These are phyloP conservation scores for Seiridium unicorne DNA, from an alignment of 2,329 filamentous ascomycete species.

Conservation along the genomic window DNA sequence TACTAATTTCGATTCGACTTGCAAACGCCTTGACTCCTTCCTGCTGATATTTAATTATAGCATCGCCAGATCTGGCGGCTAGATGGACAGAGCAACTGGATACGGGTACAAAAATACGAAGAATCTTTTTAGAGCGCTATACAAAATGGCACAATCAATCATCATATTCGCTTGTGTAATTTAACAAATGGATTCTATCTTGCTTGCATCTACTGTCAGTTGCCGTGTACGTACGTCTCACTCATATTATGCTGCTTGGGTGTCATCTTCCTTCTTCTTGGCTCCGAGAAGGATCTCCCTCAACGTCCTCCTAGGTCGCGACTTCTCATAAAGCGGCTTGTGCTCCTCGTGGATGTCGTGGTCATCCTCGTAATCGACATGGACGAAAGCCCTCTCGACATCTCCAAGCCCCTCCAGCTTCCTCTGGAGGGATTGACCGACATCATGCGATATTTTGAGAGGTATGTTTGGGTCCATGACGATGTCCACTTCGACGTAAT, in stretches of 20 bases:
- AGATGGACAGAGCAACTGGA: too few species aligned
- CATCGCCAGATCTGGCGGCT: too few species aligned
- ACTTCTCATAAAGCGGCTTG: conserved; percentile 38
- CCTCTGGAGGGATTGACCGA: conserved; percentile 57
- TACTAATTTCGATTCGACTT: too few species aligned
- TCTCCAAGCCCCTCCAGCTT: conserved; percentile 53
- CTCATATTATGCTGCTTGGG: too few species aligned
- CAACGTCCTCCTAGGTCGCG: conserved; percentile 26
- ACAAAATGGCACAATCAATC: too few species aligned
- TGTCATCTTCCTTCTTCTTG: conserved; percentile 18
- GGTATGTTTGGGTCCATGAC: conserved; percentile 56
- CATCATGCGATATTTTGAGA: conserved; percentile 57
- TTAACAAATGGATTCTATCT: not conserved
- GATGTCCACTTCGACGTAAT: conserved; percentile 63
- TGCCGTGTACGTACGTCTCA: too few species aligned
- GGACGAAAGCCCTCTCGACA: conserved; percentile 44
- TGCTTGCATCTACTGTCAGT: not conserved
- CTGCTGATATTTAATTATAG: too few species aligned
- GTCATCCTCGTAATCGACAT: conserved; percentile 42
- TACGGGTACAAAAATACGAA: too few species aligned
- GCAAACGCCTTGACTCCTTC: too few species aligned
- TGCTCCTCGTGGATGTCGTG: conserved; percentile 40
- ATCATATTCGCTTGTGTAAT: too few species aligned
- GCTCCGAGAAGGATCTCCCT: conserved; percentile 32
- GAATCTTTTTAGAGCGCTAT: too few species aligned